Evolutionary conservation across 2,329 filamentous ascomycete species (phyloP).

Genomic region (Paracamarosporium sp.): DNA sequence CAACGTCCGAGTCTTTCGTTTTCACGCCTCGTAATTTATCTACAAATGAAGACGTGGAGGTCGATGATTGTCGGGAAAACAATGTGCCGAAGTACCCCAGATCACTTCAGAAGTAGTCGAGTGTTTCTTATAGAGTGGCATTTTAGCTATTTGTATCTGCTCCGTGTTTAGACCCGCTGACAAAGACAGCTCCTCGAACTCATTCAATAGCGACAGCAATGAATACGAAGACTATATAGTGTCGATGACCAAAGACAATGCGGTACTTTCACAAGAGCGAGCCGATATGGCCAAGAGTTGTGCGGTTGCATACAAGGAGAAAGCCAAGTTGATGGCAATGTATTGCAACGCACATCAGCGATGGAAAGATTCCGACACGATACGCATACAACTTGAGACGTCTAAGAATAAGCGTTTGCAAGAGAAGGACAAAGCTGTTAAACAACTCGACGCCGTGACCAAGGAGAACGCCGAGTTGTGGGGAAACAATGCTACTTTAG

Average conservation of each 20-base stretch:
- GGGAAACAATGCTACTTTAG: background rate
- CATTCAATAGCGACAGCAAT: no score
- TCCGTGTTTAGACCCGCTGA: no score
- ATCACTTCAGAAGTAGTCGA: background rate
- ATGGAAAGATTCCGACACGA: no score
- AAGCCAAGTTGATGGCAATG: background rate
- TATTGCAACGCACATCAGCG: background rate
- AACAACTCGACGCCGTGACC: background rate
- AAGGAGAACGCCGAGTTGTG: background rate
- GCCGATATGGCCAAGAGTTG: no score
- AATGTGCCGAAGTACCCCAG: background rate
- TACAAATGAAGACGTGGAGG: background rate
- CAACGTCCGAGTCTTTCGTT: no score
- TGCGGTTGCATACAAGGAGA: background rate
- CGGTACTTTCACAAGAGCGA: no score
- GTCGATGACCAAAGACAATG: no score
- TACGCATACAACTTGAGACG: background rate
- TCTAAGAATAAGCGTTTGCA: background rate
- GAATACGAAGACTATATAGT: no score
- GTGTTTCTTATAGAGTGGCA: no score
- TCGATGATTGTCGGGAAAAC: background rate
- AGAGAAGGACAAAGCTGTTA: background rate
- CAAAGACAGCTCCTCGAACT: no score
- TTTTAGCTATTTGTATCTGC: no score
- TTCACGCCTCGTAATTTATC: background rate